These are phyloP conservation scores for Gautieria morchelliformis DNA, from an alignment of 768 basidiomycete genomes.

Conservation along the genomic window DNA sequence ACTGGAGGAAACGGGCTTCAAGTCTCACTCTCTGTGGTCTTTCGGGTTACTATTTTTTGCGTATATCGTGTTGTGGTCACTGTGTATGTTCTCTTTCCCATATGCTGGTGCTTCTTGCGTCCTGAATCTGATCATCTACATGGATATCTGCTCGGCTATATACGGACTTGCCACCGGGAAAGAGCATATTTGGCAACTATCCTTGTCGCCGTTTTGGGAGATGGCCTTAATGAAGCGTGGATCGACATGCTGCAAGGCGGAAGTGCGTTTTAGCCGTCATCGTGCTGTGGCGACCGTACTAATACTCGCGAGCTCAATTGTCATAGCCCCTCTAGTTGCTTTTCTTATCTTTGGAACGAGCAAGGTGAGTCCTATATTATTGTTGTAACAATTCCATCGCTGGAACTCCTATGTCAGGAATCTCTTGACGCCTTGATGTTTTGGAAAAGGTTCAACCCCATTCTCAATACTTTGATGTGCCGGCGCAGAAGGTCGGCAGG, in stretches of 20 bases:
- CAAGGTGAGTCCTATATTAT: no score
- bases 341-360: background rate
- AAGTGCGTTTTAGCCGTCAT: background rate
- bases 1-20: background rate
- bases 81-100: background rate
- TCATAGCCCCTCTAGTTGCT: background rate
- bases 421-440: no score
- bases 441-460: no score
- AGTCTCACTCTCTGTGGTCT: background rate
- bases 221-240: background rate
- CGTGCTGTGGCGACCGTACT: no score
- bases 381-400: no score
- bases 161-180: background rate
- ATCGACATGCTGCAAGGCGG: background rate
- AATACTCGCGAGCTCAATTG: background rate
- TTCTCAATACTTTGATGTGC: no score
- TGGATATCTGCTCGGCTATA: background rate
- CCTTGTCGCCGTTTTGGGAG: no score
- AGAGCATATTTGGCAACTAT: no score
- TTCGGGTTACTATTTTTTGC: background rate
- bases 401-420: no score
- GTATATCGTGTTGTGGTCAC: slow-evolving; percentile 1
- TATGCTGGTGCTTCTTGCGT: background rate
- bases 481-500: no score
- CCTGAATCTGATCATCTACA: background rate